Conservation (phyloP, 1,284 basidiomycete genomes). For the Salmacisia buchloeana region DNA sequence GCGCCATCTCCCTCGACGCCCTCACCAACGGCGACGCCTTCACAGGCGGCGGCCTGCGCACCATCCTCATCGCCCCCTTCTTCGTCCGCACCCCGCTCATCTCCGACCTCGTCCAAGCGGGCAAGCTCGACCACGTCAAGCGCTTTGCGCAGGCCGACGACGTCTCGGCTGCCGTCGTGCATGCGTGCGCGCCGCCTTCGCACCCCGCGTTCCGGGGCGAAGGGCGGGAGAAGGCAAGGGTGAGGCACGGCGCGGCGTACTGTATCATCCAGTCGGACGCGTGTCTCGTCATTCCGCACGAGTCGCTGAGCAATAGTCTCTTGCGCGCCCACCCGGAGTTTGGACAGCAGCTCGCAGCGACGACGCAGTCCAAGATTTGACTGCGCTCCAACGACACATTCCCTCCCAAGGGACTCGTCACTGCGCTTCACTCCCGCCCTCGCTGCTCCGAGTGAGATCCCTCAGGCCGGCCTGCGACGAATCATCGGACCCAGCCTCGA, state of each 20-base stretch:
- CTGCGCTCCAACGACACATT: neutral
- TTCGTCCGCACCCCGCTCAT: slow-evolving; percentile 46
- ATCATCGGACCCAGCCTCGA: too few relatives aligned
- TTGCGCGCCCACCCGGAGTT: neutral
- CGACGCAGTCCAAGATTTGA: neutral
- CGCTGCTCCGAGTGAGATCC: too few relatives aligned
- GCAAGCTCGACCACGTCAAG: slow-evolving; percentile 8
- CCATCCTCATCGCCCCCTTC: slow-evolving; percentile 58
- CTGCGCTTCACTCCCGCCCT: too few relatives aligned
- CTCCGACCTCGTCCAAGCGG: neutral
- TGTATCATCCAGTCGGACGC: neutral
- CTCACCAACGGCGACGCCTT: slow-evolving; percentile 23
- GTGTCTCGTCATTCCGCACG: neutral
- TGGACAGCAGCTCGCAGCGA: neutral
- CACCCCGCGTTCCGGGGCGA: neutral
- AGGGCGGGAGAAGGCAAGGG: neutral
- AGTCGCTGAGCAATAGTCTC: neutral
- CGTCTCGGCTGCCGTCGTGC: slow-evolving; percentile 2
- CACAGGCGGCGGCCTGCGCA: slow-evolving; percentile 52
- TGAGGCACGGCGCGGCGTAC: neutral
- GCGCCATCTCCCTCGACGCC: slow-evolving; percentile 54
- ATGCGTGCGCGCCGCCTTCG: neutral
- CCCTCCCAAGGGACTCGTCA: too few relatives aligned
- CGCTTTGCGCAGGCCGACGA: neutral
- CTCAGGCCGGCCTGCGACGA: too few relatives aligned